Evolutionary conservation across 2,329 filamentous ascomycete genomes (phyloP).

Genomic region (Ophiostoma quercus): DNA sequence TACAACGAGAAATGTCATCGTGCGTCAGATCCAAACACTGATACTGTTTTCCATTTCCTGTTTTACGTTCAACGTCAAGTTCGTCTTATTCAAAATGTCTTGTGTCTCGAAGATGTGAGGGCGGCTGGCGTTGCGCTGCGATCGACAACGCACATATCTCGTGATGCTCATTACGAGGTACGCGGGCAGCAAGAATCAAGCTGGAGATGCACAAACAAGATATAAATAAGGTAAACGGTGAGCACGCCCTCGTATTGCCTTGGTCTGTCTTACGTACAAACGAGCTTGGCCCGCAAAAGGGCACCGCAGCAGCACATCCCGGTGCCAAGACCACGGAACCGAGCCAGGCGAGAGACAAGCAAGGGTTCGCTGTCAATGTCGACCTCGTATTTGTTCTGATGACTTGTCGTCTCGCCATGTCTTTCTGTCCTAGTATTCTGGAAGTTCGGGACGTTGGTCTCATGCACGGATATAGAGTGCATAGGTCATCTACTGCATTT

Average conservation of each 20-base stretch:
- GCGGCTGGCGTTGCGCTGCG: background rate
- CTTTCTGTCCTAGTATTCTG: background rate
- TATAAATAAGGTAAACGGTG: background rate
- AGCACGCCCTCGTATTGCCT: background rate
- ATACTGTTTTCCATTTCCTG: background rate
- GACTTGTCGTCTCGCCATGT: background rate
- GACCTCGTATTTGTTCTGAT: background rate
- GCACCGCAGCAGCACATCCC: background rate
- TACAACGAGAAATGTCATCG: background rate
- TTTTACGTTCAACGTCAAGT: background rate
- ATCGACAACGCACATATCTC: constrained; percentile 1
- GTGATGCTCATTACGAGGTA: constrained; percentile 1
- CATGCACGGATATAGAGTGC: background rate
- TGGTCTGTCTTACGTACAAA: constrained; percentile 12
- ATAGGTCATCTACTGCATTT: background rate
- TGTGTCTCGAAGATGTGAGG: background rate
- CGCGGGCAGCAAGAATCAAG: background rate
- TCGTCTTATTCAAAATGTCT: background rate
- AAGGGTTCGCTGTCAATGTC: background rate
- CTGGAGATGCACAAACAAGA: background rate
- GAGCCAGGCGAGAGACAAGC: constrained; percentile 1
- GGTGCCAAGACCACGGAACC: background rate
- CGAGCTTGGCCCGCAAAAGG: background rate
- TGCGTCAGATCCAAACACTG: background rate
- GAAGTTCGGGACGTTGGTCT: background rate